These are phyloP conservation scores for Lasiodiplodia sp. DNA, from an alignment of 2,329 filamentous ascomycete species.

Conservation along the genomic window DNA sequence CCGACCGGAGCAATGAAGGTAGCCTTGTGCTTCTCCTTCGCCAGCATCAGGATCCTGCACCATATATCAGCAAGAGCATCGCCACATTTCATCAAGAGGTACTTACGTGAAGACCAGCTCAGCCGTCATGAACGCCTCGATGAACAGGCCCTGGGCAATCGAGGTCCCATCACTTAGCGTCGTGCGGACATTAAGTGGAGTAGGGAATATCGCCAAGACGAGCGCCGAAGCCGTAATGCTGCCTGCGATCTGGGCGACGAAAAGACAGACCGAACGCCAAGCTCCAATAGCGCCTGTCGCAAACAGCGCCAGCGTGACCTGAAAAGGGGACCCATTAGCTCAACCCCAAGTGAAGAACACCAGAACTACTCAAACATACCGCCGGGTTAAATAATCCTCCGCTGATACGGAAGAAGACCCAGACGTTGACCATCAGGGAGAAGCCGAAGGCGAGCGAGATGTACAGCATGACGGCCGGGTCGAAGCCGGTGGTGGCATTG, in stretches of 20 bases:
- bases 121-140: slow-evolving; percentile 50
- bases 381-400: slow-evolving; percentile 52
- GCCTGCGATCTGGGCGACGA: slow-evolving; percentile 43
- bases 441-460: slow-evolving; percentile 48
- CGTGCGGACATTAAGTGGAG: slow-evolving; percentile 43
- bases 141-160: slow-evolving; percentile 46
- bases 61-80: slow-evolving; percentile 39
- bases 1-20: slow-evolving; percentile 38
- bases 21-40: slow-evolving; percentile 42
- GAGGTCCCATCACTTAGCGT: slow-evolving; percentile 45
- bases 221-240: slow-evolving; percentile 35
- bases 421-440: slow-evolving; percentile 51
- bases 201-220: slow-evolving; percentile 42
- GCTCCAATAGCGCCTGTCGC: slow-evolving; percentile 42
- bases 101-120: slow-evolving; percentile 48
- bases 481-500: slow-evolving; percentile 53
- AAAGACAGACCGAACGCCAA: slow-evolving; percentile 42
- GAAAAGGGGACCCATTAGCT: not conserved
- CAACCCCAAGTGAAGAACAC: not conserved
- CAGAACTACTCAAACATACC: slow-evolving; percentile 44
- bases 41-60: slow-evolving; percentile 41
- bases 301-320: slow-evolving; percentile 48
- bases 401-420: slow-evolving; percentile 50
- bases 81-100: slow-evolving; percentile 37
- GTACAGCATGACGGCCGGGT: slow-evolving; percentile 51